A percentile compares a stretch with the other conserved stretches of the same genome.
Conservation (phyloP, 345 rosid genomes). For the Melastoma malabathricum region DNA sequence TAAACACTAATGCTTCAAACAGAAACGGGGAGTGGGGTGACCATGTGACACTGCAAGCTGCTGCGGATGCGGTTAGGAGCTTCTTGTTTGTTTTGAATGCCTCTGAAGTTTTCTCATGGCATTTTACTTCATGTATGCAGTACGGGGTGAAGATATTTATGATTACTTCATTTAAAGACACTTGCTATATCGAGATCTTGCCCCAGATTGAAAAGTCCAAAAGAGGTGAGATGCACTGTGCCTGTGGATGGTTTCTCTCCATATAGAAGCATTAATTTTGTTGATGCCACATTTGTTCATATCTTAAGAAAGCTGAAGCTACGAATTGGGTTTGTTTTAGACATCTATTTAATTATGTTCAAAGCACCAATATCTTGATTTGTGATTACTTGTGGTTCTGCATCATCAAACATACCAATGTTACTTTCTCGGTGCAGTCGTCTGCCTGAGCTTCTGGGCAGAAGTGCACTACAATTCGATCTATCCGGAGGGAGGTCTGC, state of each 20-base stretch:
- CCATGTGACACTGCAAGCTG: constrained; percentile 63
- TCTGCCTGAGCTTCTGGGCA: constrained; percentile 92
- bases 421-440: constrained; percentile 34
- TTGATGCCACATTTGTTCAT: no score
- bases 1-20: not conserved
- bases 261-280: no score
- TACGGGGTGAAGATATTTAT: constrained; percentile 82
- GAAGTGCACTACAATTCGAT: constrained; percentile 97
- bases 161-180: constrained; percentile 81
- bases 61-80: constrained; percentile 40
- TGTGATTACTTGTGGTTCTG: no score
- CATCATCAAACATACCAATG: not conserved
- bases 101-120: not conserved
- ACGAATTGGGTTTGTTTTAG: no score
- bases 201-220: constrained; percentile 47
- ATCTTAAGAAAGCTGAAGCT: no score
- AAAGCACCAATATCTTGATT: no score
- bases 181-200: constrained; percentile 83
- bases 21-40: constrained; percentile 69
- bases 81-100: not conserved
- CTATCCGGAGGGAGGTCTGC: constrained; percentile 67
- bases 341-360: no score
- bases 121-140: constrained; percentile 23
- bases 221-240: constrained; percentile 38
- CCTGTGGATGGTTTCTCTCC: no score